Evolutionary conservation across 495 filamentous ascomycete species (phyloP), one percentile per base, ranked within the genome.

Genomic region (Apodospora peruviana): DNA sequence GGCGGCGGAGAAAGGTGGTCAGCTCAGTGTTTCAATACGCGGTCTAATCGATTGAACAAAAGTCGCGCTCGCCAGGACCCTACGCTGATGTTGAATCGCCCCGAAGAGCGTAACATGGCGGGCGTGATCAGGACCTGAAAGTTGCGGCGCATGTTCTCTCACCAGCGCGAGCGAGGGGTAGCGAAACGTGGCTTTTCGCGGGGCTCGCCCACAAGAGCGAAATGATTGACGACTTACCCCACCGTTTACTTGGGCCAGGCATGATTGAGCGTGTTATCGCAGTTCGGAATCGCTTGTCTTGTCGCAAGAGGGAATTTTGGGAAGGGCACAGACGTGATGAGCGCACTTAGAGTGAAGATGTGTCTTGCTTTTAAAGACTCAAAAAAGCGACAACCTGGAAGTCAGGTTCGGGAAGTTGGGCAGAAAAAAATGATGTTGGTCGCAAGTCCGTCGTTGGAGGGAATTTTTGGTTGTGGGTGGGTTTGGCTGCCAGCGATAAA

Each of bases 141-240:
- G n/a, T n/a, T n/a, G n/a, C n/a, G n/a, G n/a, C n/a, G 14, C 14
- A 7, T 32, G 27, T 32, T 32, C 27, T 7, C 27, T 14, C 27
- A 14, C 20, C 23, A 32, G 16, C 4, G 43, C 24, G 17, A 45
- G n/a, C n/a, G 43, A 45, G 22, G 40, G 40, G 36, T 36, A 48
- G 27, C 45, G 14, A 35, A 24, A 51, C 32, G 56, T 55, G 49
- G 49, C 43, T 35, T 27, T 45, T 48, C 40, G 57, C 48, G 55
- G 50, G 54, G 27, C 50, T 56, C 34, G 52, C 40, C 43, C 45
- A 47, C 45, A 45, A 47, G 16, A 62, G 29, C 18, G 44, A 45
- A 51, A 55, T 40, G 37, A 50, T 29, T 40, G 24, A 39, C n/a
- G 27, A 60, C 63, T 60, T 64, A 66, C 63, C 63, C 63, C 63